These are phyloP conservation scores for Dendrobium catenatum DNA, from an alignment of 106 monocot species.

Conservation along the genomic window DNA sequence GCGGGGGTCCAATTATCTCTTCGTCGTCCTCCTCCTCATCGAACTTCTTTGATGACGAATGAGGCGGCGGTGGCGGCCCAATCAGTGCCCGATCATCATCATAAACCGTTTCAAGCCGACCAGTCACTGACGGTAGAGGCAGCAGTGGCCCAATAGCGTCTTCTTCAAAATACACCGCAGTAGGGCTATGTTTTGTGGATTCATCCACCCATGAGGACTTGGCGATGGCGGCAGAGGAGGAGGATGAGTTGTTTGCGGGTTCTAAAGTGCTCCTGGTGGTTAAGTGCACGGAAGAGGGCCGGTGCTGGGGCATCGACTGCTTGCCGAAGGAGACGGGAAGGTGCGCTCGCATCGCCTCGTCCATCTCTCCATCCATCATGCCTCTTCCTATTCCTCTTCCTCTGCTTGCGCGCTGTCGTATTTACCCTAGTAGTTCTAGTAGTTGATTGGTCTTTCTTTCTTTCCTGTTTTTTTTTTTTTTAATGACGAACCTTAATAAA, in stretches of 20 bases:
- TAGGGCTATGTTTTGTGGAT: not conserved
- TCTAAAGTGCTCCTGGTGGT: slow-evolving; percentile 10
- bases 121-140: not conserved
- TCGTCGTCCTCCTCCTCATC: slow-evolving; percentile 19
- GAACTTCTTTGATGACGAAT: not conserved
- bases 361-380: slow-evolving; percentile 16
- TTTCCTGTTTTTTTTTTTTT: too few species aligned
- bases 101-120: slow-evolving; percentile 2
- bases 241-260: not conserved
- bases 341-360: slow-evolving; percentile 16
- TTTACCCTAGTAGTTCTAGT: too few species aligned
- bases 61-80: slow-evolving; percentile 30
- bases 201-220: not conserved
- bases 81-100: slow-evolving; percentile 20
- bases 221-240: not conserved
- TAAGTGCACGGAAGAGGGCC: slow-evolving; percentile 10
- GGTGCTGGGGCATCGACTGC: slow-evolving; percentile 3
- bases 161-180: not conserved
- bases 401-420: not conserved
- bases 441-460: too few species aligned
- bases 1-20: slow-evolving; percentile 31
- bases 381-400: not conserved
- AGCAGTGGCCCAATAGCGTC: slow-evolving; percentile 14
- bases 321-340: slow-evolving; percentile 17
- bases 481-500: too few species aligned